Percentiles rank a stretch among this genome's conserved stretches.
Conservation (phyloP, 164 flowering plant genomes). For the Akebia trifoliata region DNA sequence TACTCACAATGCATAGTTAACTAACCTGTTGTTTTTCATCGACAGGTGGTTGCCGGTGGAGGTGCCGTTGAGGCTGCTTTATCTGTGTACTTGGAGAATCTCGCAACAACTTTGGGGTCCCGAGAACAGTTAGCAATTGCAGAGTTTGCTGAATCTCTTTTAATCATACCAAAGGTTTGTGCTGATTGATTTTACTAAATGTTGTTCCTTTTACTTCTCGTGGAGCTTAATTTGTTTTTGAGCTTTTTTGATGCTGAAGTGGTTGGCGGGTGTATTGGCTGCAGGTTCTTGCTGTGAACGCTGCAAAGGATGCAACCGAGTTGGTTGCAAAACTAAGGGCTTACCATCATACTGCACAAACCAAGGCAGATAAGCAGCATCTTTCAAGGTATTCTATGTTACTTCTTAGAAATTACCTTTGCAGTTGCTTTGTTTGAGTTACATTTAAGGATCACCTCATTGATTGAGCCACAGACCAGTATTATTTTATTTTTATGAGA, state of each 20-base stretch:
- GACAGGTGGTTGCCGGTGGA: conserved; percentile 99
- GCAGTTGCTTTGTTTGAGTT: too few relatives aligned
- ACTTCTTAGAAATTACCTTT: not conserved
- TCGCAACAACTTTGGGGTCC: conserved; percentile 94
- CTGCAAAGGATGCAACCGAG: conserved; percentile 98
- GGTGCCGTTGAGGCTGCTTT: conserved; percentile 98
- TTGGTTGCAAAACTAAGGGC: conserved; percentile 89
- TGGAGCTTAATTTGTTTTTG: not conserved
- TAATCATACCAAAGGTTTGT: conserved; percentile 86
- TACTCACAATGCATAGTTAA: too few relatives aligned
- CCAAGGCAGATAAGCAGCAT: conserved; percentile 86
- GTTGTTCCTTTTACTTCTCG: not conserved
- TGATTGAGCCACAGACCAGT: not conserved
- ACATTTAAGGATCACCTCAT: too few relatives aligned
- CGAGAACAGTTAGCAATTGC: conserved; percentile 99
- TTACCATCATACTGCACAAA: conserved; percentile 93
- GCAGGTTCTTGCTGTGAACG: conserved; percentile 97
- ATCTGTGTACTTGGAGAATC: conserved; percentile 86
- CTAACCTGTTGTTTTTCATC: too few relatives aligned
- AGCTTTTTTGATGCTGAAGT: conserved; percentile 3
- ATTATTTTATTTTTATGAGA: too few relatives aligned
- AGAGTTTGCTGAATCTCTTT: conserved; percentile 89
- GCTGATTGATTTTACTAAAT: not conserved
- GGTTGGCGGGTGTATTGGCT: conserved; percentile 1
- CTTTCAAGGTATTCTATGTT: conserved; percentile 57